phyloP scores from a whole-genome alignment of 73 alveolate genomes.

The Paramecium primaurelia region DNA sequence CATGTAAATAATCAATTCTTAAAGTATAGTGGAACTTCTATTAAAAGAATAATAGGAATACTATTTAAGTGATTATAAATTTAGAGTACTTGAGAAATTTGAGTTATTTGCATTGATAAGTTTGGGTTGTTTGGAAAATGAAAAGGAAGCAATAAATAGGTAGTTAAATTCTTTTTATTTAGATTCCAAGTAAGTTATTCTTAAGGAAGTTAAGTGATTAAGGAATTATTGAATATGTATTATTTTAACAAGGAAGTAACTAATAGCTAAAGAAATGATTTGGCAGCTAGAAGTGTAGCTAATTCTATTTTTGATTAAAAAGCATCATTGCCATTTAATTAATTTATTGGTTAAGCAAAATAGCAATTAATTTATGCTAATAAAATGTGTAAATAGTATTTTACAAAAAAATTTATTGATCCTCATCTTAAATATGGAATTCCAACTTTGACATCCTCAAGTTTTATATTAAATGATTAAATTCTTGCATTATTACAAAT shows the following conservation, averaged over 20 bases:
- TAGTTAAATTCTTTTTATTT: background rate
- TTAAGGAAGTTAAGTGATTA: slow-evolving; percentile 20
- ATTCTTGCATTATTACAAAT: slow-evolving; percentile 7
- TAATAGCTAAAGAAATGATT: slow-evolving; percentile 16
- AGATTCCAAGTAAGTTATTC: slow-evolving; percentile 38
- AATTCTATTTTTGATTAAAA: slow-evolving; percentile 31
- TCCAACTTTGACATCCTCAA: background rate
- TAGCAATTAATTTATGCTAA: slow-evolving; percentile 22
- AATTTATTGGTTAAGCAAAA: background rate
- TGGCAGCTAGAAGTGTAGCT: slow-evolving; percentile 13
- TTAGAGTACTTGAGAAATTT: slow-evolving; percentile 28
- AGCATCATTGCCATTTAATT: slow-evolving; percentile 27
- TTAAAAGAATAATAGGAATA: slow-evolving; percentile 21
- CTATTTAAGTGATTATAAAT: slow-evolving; percentile 32
- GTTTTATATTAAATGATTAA: slow-evolving; percentile 18
- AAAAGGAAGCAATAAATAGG: slow-evolving; percentile 40
- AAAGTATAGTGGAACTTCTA: background rate
- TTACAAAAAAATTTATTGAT: slow-evolving; percentile 8
- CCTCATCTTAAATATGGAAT: slow-evolving; percentile 7
- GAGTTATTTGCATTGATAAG: slow-evolving; percentile 28
- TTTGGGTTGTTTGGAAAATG: slow-evolving; percentile 30
- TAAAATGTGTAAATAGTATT: slow-evolving; percentile 37
- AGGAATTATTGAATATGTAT: slow-evolving; percentile 14
- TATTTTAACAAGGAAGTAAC: slow-evolving; percentile 24
- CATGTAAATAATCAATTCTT: background rate